Base-by-base conservation (phyloP, 2,329 filamentous ascomycete genomes). In the Didymosphaeria variabile region DNA sequence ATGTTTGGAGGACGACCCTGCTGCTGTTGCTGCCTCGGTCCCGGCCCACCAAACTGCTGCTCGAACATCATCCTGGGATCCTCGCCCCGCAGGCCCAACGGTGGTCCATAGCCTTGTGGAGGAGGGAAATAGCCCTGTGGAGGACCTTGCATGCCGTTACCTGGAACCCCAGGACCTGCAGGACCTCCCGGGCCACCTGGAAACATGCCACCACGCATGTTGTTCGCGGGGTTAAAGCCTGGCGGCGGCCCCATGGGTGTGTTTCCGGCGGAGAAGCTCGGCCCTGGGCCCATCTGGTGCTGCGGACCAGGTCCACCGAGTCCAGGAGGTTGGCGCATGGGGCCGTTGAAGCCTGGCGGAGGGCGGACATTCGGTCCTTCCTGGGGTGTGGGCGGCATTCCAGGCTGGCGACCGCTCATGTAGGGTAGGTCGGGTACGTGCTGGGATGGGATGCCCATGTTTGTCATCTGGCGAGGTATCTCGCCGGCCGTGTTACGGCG, bases 361-460 rank as follows among this genome's bases (percentile, higher is more conserved):
- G 76, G 76, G 10, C 73, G 71, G 54, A 78, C 75, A 55, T 76
- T 77, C 9, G 68, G 62, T 34, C 76, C 74, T 36, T 78, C 76
- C 63, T 76, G 72, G 5, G 76, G 74, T 49, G 75, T 71, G 26
- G 73, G 74, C 21, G 74, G 73, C 74, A 78, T 77, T 23, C 75
- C 75, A 21, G 69, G 71, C 50, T 76, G 73, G 36, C 72, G 72
- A 40, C 72, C 69, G 19, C 70, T 67, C 72, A 78, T 74, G 58
- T 69, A 76, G 6, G 68, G 71, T 65, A 77, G 72, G 8, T 79
- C 77, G 15, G 73, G 74, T 12, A 73, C 60, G 7, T 76, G 72
- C 57, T 79, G 77, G 23, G 77, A 79, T n/a, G 77, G 77, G 29
- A 79, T 79, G 26, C 77, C 77, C 77, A 79, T 79, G 58, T 79